Conservation (phyloP, 2,329 filamentous ascomycete species). For the Cryphonectria japonica region DNA sequence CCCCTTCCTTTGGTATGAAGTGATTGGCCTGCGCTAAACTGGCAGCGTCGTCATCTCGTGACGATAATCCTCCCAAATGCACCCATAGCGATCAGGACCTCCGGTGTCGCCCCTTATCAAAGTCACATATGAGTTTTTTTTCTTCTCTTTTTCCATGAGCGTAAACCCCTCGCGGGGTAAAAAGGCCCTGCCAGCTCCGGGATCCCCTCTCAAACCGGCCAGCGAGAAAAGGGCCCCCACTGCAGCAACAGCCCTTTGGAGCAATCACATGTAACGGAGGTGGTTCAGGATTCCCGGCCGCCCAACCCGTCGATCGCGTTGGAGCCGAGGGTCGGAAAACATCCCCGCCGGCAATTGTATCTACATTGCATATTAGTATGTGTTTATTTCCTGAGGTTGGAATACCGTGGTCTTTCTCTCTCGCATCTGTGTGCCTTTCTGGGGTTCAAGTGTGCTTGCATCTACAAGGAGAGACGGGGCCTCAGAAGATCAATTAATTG, state of each 20-base stretch:
- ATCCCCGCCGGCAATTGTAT: neutral
- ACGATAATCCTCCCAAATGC: neutral
- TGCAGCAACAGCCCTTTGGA: neutral
- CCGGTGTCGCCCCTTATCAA: neutral
- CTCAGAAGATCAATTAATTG: too few species aligned
- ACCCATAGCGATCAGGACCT: neutral
- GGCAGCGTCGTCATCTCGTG: neutral
- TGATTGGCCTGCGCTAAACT: neutral
- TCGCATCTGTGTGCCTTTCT: neutral
- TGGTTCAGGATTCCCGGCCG: neutral
- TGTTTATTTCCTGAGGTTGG: too few species aligned
- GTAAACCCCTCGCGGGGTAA: neutral
- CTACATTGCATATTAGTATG: neutral
- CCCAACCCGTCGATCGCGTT: neutral
- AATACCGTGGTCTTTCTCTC: neutral
- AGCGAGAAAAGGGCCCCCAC: neutral
- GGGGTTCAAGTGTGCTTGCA: neutral
- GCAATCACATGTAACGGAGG: neutral
- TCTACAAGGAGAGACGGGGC: neutral
- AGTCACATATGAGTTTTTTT: too few species aligned
- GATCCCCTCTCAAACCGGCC: neutral
- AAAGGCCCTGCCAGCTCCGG: neutral
- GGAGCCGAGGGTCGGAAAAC: neutral
- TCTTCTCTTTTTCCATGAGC: neutral
- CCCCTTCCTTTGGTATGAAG: too few species aligned